Percentiles rank a stretch among this genome's conserved stretches.
phyloP scores from a whole-genome alignment of 164 flowering plant species.

The Vitis amurensis region DNA sequence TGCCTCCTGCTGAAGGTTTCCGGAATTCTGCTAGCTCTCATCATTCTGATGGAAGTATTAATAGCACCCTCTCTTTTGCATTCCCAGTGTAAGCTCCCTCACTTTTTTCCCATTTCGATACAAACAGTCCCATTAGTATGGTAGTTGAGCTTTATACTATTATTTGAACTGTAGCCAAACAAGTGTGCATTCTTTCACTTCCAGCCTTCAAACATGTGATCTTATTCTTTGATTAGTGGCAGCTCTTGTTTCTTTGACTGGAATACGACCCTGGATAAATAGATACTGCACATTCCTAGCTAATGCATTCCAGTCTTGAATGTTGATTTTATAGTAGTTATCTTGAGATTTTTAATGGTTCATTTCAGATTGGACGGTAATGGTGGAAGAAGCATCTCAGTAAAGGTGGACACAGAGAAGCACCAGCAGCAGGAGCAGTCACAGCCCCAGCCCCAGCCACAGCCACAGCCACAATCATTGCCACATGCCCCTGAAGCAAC shows the following conservation, averaged over 20 bases:
- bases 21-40: neutral
- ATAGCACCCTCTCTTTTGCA: conserved; percentile 18
- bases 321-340: too few relatives aligned
- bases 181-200: too few relatives aligned
- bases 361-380: conserved; percentile 23
- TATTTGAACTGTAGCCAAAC: too few relatives aligned
- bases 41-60: conserved; percentile 15
- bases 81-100: conserved; percentile 25
- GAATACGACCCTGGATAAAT: too few relatives aligned
- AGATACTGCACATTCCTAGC: too few relatives aligned
- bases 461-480: neutral
- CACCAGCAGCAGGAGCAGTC: conserved; percentile 1
- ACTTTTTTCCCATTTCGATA: neutral
- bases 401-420: conserved; percentile 7
- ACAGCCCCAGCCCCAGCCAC: neutral
- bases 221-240: too few relatives aligned
- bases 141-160: too few relatives aligned
- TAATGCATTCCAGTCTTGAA: too few relatives aligned
- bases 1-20: neutral
- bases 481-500: conserved; percentile 3
- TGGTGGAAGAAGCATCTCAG: conserved; percentile 8
- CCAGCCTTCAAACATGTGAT: too few relatives aligned
- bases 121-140: neutral
- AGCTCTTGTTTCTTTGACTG: too few relatives aligned
- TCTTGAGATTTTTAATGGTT: too few relatives aligned